Base-by-base conservation (phyloP, 2,329 filamentous ascomycete species). In the Botryotinia convoluta region DNA sequence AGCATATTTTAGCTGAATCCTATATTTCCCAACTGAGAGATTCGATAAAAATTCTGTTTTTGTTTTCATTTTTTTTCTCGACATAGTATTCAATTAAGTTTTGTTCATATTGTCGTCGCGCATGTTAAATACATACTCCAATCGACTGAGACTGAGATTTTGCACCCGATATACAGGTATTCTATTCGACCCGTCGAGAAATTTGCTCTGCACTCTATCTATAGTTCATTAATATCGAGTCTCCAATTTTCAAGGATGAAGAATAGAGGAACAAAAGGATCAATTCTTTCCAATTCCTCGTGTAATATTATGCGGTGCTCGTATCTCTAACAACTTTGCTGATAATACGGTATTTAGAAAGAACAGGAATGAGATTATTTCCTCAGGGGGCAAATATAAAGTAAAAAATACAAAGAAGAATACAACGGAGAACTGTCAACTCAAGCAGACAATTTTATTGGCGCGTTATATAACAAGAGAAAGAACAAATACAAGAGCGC, bases 231-330 rank as follows among this genome's bases (percentile, higher is more conserved):
- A 14, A 12, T 14, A 51, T 51, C 48, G 4, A 14, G 0, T 51
- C 10, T 14, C 26, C 26, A 26, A 10, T 5, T n/a, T n/a, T n/a
- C 12, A 6, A n/a, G 1, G 26, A 51, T 6, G 8, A 14, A n/a
- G 26, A 51, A n/a, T n/a, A 1, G 22, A 14, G 2, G 4, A 14
- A 26, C 4, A 14, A n/a, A 0, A 3, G 5, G 4, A 12, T n/a
- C 0, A n/a, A 26, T 6, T 6, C 3, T 9, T 51, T 10, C 26
- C 10, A n/a, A 26, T 26, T n/a, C 4, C 26, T 14, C 48, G 2
- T n/a, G 48, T n/a, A 12, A 2, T 48, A 1, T 12, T 0, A 51
- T 14, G 22, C 6, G 5, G 22, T 5, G 12, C 45, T 51, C 22
- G 45, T 12, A 51, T 12, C 26, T 7, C 5, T 6, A 48, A 48